Evolutionary conservation across 129 eudicot genomes (phyloP).

Genomic region (Daucus carota): DH1_v3.0 NC_030384.2:31459501-31460000

Average conservation of each 20-base stretch:
- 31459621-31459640: not conserved
- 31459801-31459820: not conserved
- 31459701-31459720: too few relatives aligned
- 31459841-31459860: too few relatives aligned
- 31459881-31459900: not conserved
- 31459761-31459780: not conserved
- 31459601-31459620: not conserved
- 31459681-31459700: too few relatives aligned
- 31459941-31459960: not conserved
- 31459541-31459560: not conserved
- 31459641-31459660: not conserved
- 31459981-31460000: not conserved
- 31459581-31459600: not conserved
- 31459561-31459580: not conserved
- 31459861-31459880: not conserved
- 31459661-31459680: too few relatives aligned
- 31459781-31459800: not conserved
- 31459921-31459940: not conserved
- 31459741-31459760: not conserved
- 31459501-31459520: not conserved
- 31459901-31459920: not conserved
- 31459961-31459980: not conserved
- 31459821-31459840: too few relatives aligned
- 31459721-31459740: too few relatives aligned
- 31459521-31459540: too few relatives aligned